These are phyloP conservation scores for Camelina sativa DNA, from an alignment of 345 rosid genomes.

Conservation along the genomic window DNA sequence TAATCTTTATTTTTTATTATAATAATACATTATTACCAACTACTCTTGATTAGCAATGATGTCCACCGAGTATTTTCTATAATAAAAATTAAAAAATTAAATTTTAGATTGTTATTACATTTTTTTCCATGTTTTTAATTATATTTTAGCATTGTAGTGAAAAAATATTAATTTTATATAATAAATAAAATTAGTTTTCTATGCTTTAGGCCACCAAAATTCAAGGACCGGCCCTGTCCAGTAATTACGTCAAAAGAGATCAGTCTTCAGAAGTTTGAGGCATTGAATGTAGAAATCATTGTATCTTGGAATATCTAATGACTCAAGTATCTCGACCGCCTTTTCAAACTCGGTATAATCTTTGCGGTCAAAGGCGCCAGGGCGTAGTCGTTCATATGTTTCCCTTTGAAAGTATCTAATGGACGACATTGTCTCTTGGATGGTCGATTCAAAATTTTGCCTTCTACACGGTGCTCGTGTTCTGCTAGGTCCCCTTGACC, in stretches of 20 bases:
- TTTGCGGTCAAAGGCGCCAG: not conserved
- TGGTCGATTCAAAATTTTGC: not conserved
- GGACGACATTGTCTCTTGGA: not conserved
- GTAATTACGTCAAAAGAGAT: not conserved
- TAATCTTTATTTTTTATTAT: no score
- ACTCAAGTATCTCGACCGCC: not conserved
- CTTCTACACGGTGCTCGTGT: not conserved
- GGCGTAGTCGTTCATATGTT: not conserved
- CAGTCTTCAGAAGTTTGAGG: not conserved
- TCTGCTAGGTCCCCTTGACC: not conserved
- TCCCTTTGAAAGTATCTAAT: not conserved
- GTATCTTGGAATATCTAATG: not conserved
- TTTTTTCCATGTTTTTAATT: no score
- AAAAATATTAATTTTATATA: no score
- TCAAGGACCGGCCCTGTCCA: no score
- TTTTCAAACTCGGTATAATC: not conserved
- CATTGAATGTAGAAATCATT: not conserved
- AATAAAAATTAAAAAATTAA: no score
- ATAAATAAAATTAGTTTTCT: no score
- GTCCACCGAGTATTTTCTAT: no score
- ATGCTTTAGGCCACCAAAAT: no score
- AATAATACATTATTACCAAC: no score
- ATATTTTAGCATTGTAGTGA: no score
- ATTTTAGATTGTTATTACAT: no score
- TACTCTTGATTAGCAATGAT: no score